A percentile compares a stretch with the other conserved stretches of the same genome.
These are phyloP conservation scores for Leccinum rimulosum DNA, from an alignment of 768 basidiomycete species.

Conservation along the genomic window DNA sequence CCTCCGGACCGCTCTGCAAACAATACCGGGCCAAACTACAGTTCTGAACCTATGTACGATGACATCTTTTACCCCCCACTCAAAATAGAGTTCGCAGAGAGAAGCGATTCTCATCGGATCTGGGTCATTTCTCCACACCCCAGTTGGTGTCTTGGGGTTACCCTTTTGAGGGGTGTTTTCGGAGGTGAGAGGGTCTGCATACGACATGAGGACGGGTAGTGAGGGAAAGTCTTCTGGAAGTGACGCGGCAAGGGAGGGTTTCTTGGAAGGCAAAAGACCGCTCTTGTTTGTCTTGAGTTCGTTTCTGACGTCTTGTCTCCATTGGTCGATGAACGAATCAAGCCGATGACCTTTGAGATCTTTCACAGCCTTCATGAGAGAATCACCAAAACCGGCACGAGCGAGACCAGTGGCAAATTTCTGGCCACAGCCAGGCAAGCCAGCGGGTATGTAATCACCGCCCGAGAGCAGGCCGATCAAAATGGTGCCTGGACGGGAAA, in stretches of 20 bases:
- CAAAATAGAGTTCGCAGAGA: slow-evolving; percentile 84
- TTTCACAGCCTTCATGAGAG: slow-evolving; percentile 57
- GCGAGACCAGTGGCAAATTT: slow-evolving; percentile 77
- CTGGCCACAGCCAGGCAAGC: slow-evolving; percentile 64
- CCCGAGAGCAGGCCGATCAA: slow-evolving; percentile 85
- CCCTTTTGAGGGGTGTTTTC: slow-evolving; percentile 46
- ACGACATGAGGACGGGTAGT: slow-evolving; percentile 71
- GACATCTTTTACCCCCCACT: slow-evolving; percentile 84
- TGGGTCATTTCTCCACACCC: slow-evolving; percentile 57
- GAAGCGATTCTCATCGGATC: slow-evolving; percentile 70
- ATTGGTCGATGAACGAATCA: slow-evolving; percentile 51
- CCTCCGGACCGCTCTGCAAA: slow-evolving; percentile 70
- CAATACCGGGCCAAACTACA: slow-evolving; percentile 74
- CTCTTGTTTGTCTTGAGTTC: slow-evolving; percentile 71
- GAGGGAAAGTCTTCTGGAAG: slow-evolving; percentile 70
- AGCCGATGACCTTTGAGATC: slow-evolving; percentile 46
- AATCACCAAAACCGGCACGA: slow-evolving; percentile 76
- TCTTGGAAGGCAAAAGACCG: slow-evolving; percentile 62
- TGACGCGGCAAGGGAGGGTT: slow-evolving; percentile 57
- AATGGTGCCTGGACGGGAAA: slow-evolving; percentile 66
- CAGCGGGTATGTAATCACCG: slow-evolving; percentile 83
- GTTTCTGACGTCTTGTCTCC: slow-evolving; percentile 60
- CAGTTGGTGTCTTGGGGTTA: slow-evolving; percentile 31
- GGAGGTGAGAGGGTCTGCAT: slow-evolving; percentile 74
- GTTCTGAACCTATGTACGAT: slow-evolving; percentile 84